Conservation (phyloP, 164 flowering plant species). For the Hamamelis virginiana region DNA sequence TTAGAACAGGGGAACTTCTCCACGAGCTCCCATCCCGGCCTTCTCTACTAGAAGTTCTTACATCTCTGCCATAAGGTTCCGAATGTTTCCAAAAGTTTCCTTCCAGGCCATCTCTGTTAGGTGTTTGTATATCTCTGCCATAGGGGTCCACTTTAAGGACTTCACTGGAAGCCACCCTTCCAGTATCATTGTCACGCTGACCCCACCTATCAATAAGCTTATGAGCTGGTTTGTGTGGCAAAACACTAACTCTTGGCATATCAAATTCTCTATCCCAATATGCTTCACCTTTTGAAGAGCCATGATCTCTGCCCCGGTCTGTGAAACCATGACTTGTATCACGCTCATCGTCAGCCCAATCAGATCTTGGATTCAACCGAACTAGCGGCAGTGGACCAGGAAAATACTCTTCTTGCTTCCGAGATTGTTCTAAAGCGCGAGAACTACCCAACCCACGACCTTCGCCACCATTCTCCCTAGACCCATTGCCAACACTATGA, state of each 20-base stretch:
- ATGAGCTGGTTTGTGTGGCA: constrained; percentile 46
- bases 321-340: constrained; percentile 66
- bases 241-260: constrained; percentile 45
- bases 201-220: constrained; percentile 40
- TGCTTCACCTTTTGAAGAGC: constrained; percentile 46
- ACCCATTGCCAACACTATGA: constrained; percentile 23
- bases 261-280: constrained; percentile 75
- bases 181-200: constrained; percentile 51
- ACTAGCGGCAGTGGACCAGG: constrained; percentile 75
- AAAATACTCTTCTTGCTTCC: constrained; percentile 56
- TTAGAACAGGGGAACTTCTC: constrained; percentile 48
- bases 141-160: constrained; percentile 41
- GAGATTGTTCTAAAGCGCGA: constrained; percentile 19
- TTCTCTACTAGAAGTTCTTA: constrained; percentile 52
- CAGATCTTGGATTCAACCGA: constrained; percentile 70
- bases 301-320: constrained; percentile 56
- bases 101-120: constrained; percentile 62
- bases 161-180: constrained; percentile 50
- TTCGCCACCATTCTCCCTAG: constrained; percentile 27
- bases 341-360: constrained; percentile 99
- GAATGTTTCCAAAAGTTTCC: constrained; percentile 60
- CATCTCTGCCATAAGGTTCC: constrained; percentile 28
- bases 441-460: constrained; percentile 25
- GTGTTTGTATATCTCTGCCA: constrained; percentile 38
- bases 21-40: constrained; percentile 59